Evolutionary conservation across 768 basidiomycete species (phyloP), one percentile per base, ranked within the genome.

Genomic region (Russula abietina): DNA sequence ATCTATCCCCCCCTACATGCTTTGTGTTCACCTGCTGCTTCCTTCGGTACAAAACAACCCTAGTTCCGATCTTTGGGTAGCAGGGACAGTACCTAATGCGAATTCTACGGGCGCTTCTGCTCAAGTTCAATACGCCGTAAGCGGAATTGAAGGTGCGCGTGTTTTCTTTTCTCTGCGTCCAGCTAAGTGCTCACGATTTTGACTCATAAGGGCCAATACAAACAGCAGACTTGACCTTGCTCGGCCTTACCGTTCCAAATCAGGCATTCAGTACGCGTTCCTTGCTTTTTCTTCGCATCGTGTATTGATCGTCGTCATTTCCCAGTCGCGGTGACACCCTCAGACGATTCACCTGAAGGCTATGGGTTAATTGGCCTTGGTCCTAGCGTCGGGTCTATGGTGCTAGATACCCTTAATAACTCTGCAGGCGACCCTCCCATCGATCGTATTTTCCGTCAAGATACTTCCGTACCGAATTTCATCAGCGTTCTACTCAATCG

Each of bases 31-130:
- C 39, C 14, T 7, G 14, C 12, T 10, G 5, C 26, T 51, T 17
- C 5, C 22, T 17, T n/a, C 33, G 12, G 9, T 12, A 17, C 17
- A 30, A 30, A 51, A 36, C 16, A 26, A 2, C 2, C 22, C 39
- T 55, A 88, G 86, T 61, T 84, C 86, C 16, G 87, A 88, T 69
- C 73, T 87, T 12, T 87, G 83, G 80, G 79, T 87, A 2, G 76
- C 81, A 6, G 76, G 78, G 46, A 57, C 64, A 50, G 79, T 85
- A 4, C 73, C 75, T 6, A 70, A 69, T 32, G 78, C 77, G 30
- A 73, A 65, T 14, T 66, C 71, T n/a, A 77, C 80, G 43, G 77
- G 76, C 1, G 70, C 68, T 59, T 71, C 72, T 14, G 72, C 76
- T 16, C 67, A 66, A 12, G 76, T 86, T n/a, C 67, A 70, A 5